Evolutionary conservation across 2,329 filamentous ascomycete species (phyloP), one percentile per base, ranked within the genome.

Genomic region (Fusarium protoensiforme): DNA sequence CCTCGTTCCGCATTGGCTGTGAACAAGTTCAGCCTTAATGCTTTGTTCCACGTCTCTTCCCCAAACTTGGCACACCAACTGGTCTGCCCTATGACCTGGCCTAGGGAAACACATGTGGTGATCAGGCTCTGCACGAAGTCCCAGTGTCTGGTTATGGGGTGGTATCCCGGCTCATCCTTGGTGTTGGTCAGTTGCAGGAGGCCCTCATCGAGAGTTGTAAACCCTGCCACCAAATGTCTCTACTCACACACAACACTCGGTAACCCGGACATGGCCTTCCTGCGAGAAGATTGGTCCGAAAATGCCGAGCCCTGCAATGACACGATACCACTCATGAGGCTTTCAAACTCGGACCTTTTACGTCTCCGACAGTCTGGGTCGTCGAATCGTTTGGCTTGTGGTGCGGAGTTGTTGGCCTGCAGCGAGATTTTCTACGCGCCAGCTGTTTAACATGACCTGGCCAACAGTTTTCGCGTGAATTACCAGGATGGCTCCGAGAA

Each of bases 401-500:
- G 64, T 35, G 56, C 33, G 18, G 56, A 18, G 54, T 56, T 69
- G 71, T 75, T 74, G 72, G 72, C 60, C 64, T 51, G 65, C 41
- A 58, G 56, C 31, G 59, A 57, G 16, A 31, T n/a, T 29, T 53
- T 33, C 24, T 29, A 22, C 43, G 58, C n/a, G 46, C 29, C 41
- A 27, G 18, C 20, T 36, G 43, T 43, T 61, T 13, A 61, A 24
- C 46, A 61, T 16, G 36, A 35, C 11, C 33, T 39, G 60, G 43
- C 72, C 59, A 69, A 73, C 68, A 69, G 18, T 33, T 31, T 61
- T 60, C 56, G 65, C 31, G 27, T 66, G 56, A 35, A 54, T 69
- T 62, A 60, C 53, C 33, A 38, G 31, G 63, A 48, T 27, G 35
- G 36, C 24, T 48, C 48, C 48, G 27, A 56, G 57, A 27, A 27